These are phyloP conservation scores for Exidia glandulosa DNA, from an alignment of 768 basidiomycete species.

Conservation along the genomic window DNA sequence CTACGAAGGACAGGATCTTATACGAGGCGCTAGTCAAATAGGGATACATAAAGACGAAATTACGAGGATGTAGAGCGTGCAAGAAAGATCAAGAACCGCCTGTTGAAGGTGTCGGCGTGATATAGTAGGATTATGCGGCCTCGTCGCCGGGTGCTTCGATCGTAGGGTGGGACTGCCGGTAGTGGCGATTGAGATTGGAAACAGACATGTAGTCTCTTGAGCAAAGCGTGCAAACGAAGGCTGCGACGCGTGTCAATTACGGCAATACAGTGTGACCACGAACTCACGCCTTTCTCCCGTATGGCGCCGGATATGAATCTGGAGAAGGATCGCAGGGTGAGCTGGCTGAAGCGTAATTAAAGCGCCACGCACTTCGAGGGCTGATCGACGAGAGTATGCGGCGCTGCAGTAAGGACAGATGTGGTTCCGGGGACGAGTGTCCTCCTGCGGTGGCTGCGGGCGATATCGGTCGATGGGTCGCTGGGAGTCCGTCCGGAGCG, in stretches of 20 bases:
- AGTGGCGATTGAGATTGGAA: background rate
- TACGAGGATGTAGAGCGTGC: too few species aligned
- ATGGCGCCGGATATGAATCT: background rate
- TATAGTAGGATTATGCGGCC: background rate
- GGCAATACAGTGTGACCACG: too few species aligned
- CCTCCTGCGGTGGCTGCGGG: background rate
- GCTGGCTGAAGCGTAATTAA: too few species aligned
- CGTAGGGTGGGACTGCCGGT: background rate
- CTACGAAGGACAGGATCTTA: too few species aligned
- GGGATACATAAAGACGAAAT: too few species aligned
- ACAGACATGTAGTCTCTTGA: background rate
- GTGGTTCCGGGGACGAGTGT: background rate
- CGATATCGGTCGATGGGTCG: background rate
- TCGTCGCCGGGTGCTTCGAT: background rate
- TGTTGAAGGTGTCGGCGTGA: too few species aligned
- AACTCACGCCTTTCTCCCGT: background rate
- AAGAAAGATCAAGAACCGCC: too few species aligned
- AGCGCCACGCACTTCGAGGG: background rate
- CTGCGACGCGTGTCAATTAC: background rate
- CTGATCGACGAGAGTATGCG: background rate
- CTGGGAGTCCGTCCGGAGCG: background rate
- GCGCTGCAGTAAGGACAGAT: background rate
- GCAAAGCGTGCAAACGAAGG: background rate
- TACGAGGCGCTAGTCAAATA: too few species aligned
- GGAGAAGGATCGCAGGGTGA: background rate